Conservation (phyloP, 768 basidiomycete species). For the Dentipellis fragilis region DNA sequence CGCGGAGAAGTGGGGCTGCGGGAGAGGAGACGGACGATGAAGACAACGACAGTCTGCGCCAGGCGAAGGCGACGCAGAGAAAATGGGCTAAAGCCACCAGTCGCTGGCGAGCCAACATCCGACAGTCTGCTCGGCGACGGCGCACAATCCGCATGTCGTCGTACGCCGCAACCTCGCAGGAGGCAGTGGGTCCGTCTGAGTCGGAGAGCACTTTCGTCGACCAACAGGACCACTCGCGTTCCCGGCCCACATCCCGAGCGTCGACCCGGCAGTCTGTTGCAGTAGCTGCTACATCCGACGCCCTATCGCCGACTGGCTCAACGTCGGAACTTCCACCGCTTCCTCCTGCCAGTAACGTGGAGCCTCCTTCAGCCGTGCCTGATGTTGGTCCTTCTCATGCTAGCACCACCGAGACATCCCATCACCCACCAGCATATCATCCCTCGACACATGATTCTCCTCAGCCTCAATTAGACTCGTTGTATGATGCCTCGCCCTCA, state of each 20-base stretch:
- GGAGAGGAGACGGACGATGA: conserved; percentile 25
- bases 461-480: neutral
- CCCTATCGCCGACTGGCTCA: neutral
- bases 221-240: neutral
- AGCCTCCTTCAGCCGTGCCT: neutral
- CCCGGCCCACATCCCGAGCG: conserved; percentile 5
- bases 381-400: neutral
- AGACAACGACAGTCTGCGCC: conserved; percentile 22
- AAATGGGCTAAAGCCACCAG: conserved; percentile 57
- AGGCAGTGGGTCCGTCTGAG: neutral
- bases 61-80: conserved; percentile 41
- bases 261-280: neutral
- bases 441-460: neutral
- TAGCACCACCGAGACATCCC: neutral
- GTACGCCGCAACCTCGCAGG: neutral
- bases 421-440: conserved; percentile 11
- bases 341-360: neutral
- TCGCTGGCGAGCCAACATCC: conserved; percentile 58
- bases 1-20: conserved; percentile 22
- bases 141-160: conserved; percentile 20
- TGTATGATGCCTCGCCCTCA: neutral
- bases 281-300: neutral
- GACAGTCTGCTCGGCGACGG: conserved; percentile 51
- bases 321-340: neutral
- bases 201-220: neutral